These are phyloP conservation scores for Nicotiana tomentosiformis DNA, from an alignment of 257 asterid genomes.

Conservation along the genomic window DNA sequence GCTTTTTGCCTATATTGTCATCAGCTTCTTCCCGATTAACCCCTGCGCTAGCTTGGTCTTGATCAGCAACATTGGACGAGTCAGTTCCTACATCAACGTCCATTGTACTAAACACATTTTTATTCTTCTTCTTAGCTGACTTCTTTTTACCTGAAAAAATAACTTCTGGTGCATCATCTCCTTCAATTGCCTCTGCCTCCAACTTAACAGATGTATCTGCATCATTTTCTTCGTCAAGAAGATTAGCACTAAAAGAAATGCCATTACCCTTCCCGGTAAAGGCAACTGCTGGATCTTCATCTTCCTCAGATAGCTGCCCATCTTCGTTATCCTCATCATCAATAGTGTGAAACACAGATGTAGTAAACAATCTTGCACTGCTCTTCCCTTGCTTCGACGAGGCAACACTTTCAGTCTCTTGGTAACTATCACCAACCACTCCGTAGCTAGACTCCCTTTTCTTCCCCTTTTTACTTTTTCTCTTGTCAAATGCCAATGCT, in stretches of 20 bases:
- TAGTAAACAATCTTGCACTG: conserved; percentile 20
- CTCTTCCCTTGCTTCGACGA: conserved; percentile 30
- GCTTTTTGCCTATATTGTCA: conserved; percentile 13
- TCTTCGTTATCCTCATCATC: conserved; percentile 22
- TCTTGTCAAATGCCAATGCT: conserved; percentile 38
- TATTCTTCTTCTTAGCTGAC: conserved; percentile 67
- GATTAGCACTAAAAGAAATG: background rate
- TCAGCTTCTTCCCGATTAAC: background rate
- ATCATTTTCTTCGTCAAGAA: conserved; percentile 29
- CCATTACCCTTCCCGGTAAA: conserved; percentile 46
- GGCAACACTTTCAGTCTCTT: conserved; percentile 14
- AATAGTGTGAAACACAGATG: conserved; percentile 22
- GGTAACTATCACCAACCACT: conserved; percentile 13
- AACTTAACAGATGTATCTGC: conserved; percentile 31
- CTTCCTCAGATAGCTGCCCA: conserved; percentile 41
- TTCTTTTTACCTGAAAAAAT: conserved; percentile 82
- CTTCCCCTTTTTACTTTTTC: conserved; percentile 62
- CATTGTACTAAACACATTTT: conserved; percentile 21
- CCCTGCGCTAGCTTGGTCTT: background rate
- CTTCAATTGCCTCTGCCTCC: conserved; percentile 32
- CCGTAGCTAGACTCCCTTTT: conserved; percentile 44
- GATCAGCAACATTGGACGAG: conserved; percentile 16
- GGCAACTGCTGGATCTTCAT: conserved; percentile 35
- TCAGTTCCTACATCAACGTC: conserved; percentile 31
- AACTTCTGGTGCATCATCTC: conserved; percentile 34